phyloP scores from a whole-genome alignment of 441 rosid species.

The Gossypium gossypioides region DNA sequence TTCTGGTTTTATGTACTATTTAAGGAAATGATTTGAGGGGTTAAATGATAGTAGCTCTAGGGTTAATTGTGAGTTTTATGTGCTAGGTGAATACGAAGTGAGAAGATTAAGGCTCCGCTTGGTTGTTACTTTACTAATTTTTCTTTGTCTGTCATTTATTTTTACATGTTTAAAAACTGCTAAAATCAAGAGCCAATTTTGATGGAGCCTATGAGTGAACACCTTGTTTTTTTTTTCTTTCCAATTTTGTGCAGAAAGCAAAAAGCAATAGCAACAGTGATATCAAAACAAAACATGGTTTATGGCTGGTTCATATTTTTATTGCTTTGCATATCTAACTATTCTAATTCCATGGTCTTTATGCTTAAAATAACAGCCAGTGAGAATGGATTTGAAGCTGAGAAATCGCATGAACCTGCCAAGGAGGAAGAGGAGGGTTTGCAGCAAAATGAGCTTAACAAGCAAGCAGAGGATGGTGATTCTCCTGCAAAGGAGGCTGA shows the following conservation, averaged over 20 bases:
- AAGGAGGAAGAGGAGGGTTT: constrained; percentile 18
- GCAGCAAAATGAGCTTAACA: constrained; percentile 10
- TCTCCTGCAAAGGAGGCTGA: constrained; percentile 13
- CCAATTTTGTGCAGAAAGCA: not conserved
- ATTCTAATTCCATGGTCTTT: not conserved
- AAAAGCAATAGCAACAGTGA: not conserved
- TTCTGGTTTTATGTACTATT: not conserved
- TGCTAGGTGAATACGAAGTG: not conserved
- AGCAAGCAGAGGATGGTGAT: constrained; percentile 18
- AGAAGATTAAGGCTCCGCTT: not conserved
- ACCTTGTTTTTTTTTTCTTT: not conserved
- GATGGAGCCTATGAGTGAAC: not conserved
- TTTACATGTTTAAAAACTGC: not conserved
- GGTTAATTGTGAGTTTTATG: not conserved
- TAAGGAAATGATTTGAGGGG: not conserved
- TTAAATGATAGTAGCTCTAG: not conserved
- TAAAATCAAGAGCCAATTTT: not conserved
- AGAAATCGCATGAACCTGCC: constrained; percentile 18
- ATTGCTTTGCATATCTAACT: not conserved
- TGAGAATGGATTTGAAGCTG: constrained; percentile 36
- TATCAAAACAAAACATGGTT: not conserved
- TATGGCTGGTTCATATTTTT: not conserved
- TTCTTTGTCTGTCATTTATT: not conserved
- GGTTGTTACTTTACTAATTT: not conserved
- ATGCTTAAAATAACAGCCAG: constrained; percentile 19